These are phyloP conservation scores for Cladorrhinum sp. DNA, from an alignment of 2,329 filamentous ascomycete species.

Conservation along the genomic window DNA sequence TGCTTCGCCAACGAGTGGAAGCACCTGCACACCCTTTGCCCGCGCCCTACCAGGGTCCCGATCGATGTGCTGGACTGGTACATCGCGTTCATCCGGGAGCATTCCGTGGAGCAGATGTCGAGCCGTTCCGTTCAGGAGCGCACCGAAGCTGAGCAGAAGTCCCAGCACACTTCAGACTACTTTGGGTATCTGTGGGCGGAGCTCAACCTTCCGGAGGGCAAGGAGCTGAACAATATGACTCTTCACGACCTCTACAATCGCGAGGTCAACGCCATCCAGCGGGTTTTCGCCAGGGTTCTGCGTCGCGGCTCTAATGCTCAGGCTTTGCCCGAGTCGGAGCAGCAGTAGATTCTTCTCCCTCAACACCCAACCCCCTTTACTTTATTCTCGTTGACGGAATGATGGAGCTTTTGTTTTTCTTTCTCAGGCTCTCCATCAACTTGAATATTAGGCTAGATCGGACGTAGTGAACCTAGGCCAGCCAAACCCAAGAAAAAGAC, in stretches of 20 bases:
- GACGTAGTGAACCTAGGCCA: too few relatives aligned
- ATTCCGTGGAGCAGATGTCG: constrained; percentile 43
- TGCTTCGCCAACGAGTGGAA: neutral
- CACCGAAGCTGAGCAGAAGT: constrained; percentile 35
- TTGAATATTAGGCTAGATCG: too few relatives aligned
- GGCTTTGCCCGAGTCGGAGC: neutral
- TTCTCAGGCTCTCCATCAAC: too few relatives aligned
- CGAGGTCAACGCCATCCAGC: constrained; percentile 51
- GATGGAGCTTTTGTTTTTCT: too few relatives aligned
- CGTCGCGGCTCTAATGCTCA: constrained; percentile 37
- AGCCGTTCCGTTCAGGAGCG: constrained; percentile 42
- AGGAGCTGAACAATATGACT: constrained; percentile 46
- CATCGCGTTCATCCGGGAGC: constrained; percentile 52
- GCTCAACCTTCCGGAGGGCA: constrained; percentile 40
- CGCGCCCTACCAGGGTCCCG: constrained; percentile 42
- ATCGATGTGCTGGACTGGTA: constrained; percentile 60
- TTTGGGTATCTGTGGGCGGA: constrained; percentile 54
- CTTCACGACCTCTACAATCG: constrained; percentile 43
- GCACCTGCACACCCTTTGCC: constrained; percentile 37
- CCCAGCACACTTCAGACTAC: constrained; percentile 39
- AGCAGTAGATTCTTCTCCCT: too few relatives aligned
- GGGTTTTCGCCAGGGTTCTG: constrained; percentile 36
- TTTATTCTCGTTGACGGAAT: too few relatives aligned
- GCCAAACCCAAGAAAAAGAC: too few relatives aligned
- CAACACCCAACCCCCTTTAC: too few relatives aligned